phyloP scores from a whole-genome alignment of 192 early-diverging fungal species.

The Coemansia erecta region DNA sequence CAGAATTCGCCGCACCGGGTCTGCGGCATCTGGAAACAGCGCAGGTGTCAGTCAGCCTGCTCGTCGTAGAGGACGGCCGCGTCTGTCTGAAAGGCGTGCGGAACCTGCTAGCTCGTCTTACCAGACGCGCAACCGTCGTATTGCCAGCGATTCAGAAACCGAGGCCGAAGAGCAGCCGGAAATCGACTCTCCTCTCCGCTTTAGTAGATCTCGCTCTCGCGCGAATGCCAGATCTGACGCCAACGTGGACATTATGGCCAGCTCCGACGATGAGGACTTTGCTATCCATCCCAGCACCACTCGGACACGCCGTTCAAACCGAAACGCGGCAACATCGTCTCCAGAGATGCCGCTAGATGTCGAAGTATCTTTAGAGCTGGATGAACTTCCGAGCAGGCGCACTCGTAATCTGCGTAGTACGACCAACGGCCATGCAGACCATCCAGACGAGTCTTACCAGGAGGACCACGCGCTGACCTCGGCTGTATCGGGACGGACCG shows the following conservation, averaged over 20 bases:
- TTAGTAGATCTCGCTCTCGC: neutral
- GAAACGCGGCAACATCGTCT: neutral
- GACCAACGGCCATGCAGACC: too few species aligned
- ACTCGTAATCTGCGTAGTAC: too few species aligned
- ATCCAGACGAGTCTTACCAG: neutral
- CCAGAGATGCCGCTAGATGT: too few species aligned
- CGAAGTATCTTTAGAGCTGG: too few species aligned
- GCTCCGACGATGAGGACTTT: neutral
- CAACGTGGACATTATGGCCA: slow-evolving; percentile 4
- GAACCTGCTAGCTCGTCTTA: slow-evolving; percentile 11
- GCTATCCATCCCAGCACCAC: neutral
- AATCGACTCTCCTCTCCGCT: neutral
- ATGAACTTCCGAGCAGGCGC: too few species aligned
- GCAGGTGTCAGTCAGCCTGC: neutral
- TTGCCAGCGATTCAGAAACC: slow-evolving; percentile 40
- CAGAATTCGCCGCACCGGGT: neutral
- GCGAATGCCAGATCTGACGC: neutral
- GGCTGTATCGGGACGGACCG: slow-evolving; percentile 1
- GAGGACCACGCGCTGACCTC: slow-evolving; percentile 5
- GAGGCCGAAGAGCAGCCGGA: neutral
- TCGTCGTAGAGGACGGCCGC: slow-evolving; percentile 1
- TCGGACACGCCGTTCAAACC: neutral
- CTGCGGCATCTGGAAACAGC: neutral
- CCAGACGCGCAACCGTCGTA: slow-evolving; percentile 30
- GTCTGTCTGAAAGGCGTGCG: neutral